These are phyloP conservation scores for Trichophyton simii DNA, from an alignment of 2,329 filamentous ascomycete species.

Conservation along the genomic window DNA sequence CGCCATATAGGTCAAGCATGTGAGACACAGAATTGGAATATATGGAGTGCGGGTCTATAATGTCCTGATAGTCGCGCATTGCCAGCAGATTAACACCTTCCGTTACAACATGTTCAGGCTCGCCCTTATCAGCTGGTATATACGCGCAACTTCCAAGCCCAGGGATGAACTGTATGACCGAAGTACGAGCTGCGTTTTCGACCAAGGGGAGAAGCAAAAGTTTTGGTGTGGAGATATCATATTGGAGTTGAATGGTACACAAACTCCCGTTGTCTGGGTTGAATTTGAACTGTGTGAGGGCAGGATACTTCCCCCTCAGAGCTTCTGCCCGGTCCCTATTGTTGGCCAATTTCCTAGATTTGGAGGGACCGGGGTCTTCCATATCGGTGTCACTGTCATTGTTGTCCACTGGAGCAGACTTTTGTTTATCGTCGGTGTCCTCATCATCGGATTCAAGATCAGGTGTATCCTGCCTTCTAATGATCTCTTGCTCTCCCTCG, in stretches of 20 bases:
- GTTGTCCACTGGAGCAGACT: conserved; percentile 10
- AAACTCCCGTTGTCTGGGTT: conserved; percentile 60
- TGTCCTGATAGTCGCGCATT: conserved; percentile 77
- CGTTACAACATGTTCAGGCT: conserved; percentile 52
- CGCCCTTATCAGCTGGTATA: conserved; percentile 43
- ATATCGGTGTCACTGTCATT: conserved; percentile 27
- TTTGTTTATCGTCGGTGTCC: conserved; percentile 30
- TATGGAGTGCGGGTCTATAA: conserved; percentile 74
- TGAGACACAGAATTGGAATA: conserved; percentile 87
- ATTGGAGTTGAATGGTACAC: conserved; percentile 73
- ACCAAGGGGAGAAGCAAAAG: conserved; percentile 86
- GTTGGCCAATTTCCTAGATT: conserved; percentile 33
- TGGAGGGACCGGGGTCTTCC: conserved; percentile 20
- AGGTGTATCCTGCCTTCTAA: conserved; percentile 50
- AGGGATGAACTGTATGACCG: conserved; percentile 76
- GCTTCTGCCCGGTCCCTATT: conserved; percentile 47
- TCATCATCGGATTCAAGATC: conserved; percentile 44
- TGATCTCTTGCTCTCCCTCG: conserved; percentile 72
- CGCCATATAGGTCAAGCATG: conserved; percentile 74
- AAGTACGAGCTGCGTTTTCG: conserved; percentile 62
- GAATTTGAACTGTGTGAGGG: conserved; percentile 67
- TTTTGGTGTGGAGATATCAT: conserved; percentile 69
- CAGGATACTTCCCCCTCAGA: conserved; percentile 50
- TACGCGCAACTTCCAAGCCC: conserved; percentile 63
- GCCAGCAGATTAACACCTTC: conserved; percentile 78